Evolutionary conservation across 768 basidiomycete species (phyloP), one percentile per base, ranked within the genome.

Genomic region (Boletus tylopilopsis): DNA sequence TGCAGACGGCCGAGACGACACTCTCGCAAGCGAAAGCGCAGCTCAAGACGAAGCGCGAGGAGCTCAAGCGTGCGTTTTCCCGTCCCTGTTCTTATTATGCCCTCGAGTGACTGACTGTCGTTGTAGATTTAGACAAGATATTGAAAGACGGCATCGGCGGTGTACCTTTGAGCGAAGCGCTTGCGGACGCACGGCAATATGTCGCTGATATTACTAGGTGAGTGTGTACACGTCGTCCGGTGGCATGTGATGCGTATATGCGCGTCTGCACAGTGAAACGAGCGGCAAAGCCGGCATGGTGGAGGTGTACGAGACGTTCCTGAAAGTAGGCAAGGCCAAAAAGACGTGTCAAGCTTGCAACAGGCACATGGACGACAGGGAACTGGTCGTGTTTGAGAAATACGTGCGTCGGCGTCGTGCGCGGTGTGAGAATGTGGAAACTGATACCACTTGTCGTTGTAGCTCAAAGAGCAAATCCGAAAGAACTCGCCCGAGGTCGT

Each of bases 321-420:
- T 91, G 33, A 68, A 71, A 15, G 64, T 68, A 1, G 90, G 87
- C 29, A 79, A 79, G 61, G 70, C 74, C 42, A 79, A 84, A 53
- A 83, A 86, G 60, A 66, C 74, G 0, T 99, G 95, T 59, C 73
- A 79, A 11, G 83, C 82, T 8, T 99, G 95, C 63, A 81, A 83
- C 57, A 80, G 94, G 2, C 73, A 73, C 33, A 69, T 97, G 61
- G 70, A 77, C 19, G 76, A 77, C 23, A 60, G 64, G 2, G 84
- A 84, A 37, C 57, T 79, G 39, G 68, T 69, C 0, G 73, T 76
- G 1, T 89, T 94, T 52, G 87, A 94, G 64, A 78, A 76, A 68
- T 82, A 82, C 59, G 91, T 90, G 48, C 45, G 83, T 50, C 18
- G 44, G 25, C 12, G 16, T 30, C 30, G 16, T 8, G 9, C n/a